Base-by-base conservation (phyloP, 257 asterid genomes). In the Solanum ahanhuiri region DNA sequence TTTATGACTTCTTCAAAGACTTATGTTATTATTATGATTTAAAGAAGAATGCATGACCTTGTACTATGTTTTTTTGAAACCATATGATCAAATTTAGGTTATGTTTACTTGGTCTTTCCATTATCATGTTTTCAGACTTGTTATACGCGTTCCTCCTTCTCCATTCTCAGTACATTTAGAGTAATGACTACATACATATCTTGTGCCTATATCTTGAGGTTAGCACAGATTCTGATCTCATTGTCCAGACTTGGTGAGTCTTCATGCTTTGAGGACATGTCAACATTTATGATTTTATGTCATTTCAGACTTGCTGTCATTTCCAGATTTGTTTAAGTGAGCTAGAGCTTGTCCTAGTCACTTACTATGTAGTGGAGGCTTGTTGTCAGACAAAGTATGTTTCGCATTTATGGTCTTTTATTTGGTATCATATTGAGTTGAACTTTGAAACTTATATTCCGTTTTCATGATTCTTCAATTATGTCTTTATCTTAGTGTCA, bases 181-280 rank as follows among this genome's bases (percentile, higher is more conserved):
- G 9, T 54, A 54, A 2, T 54, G n/a, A 54, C 9, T 2, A 2
- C 9, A 54, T 54, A 54, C n/a, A 2, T 54, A 3, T 54, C n/a
- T 17, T 54, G n/a, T 2, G 9, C 63, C 9, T 17, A 17, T 17
- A 17, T 17, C 3, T 51, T 51, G 4, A 2, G n/a, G n/a, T 51
- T 17, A 51, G n/a, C 0, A 51, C 1, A 5, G 0, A 6, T 5
- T 51, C 9, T 2, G 9, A 17, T 51, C 3, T 2, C 0, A 7
- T 51, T 51, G 60, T 17, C 3, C 3, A 6, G n/a, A 5, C 9
- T 51, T 51, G 9, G 9, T 51, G 60, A 51, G n/a, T 17, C 60
- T 6, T 54, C n/a, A 54, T 17, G n/a, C 1, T 6, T 54, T 20
- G 63, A 54, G 63, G n/a, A 2, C n/a, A 54, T 54, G 60, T 2